Base-by-base conservation (phyloP, 352 stramenopile species). In the Phytopythium cucurbitacearum region DNA sequence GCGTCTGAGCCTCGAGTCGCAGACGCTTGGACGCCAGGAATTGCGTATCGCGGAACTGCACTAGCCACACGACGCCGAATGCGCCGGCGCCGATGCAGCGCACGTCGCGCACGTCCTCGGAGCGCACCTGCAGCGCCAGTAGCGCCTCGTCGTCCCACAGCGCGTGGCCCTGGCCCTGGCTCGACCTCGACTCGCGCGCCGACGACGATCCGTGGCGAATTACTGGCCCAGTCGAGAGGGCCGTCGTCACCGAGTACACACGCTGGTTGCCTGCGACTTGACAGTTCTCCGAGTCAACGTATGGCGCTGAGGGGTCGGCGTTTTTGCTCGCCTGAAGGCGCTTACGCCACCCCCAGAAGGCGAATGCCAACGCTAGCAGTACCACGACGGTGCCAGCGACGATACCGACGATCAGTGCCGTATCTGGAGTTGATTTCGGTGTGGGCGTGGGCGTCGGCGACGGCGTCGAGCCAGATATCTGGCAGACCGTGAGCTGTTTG, bases 1-100 rank as follows among this genome's bases (percentile, higher is more conserved):
- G 57, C 34, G 46, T 41, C 5, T 12, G 12, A 12, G 6, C 12
- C 9, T 61, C 57, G 7, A 44, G 56, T 45, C 58, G 57, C 35
- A 69, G 41, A 11, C 61, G 57, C 49, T 69, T 69, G 33, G 60
- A 54, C 2, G 61, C 61, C 4, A 69, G 51, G 6, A 49, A 16
- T 13, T 50, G 47, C 7, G 46, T 34, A 15, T 51, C 43, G n/a
- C 64, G 48, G 42, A 62, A 69, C 43, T 48, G 46, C 12, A 69
- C 57, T 5, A 69, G 57, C 51, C 57, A 65, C 45, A 69, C 61
- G 28, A 62, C 32, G 11, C 61, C 61, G 48, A 61, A 69, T 6
- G 61, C 56, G 5, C 61, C 56, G 40, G 56, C 59, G 7, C 56
- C 61, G 35, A 69, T 50, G 39, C 57, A 45, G 12, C 47, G 40